phyloP scores from a whole-genome alignment of 345 rosid genomes.

The Acer negundo region DNA sequence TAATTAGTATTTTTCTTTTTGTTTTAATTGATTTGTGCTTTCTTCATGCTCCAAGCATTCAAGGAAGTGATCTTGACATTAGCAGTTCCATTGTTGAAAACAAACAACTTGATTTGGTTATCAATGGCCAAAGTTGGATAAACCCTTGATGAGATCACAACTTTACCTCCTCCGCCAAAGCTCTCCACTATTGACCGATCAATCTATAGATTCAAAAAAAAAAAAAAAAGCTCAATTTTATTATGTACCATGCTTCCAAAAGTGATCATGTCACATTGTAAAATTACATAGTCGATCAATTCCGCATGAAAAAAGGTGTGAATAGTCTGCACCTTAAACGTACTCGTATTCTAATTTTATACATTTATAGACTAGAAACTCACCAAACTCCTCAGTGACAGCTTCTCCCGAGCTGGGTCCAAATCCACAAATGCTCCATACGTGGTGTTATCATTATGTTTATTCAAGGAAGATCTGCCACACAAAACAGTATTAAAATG shows the following conservation, averaged over 20 bases:
- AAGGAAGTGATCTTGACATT: slow-evolving; percentile 41
- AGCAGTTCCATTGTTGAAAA: slow-evolving; percentile 60
- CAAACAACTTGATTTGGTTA: slow-evolving; percentile 44
- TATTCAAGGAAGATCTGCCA: slow-evolving; percentile 33
- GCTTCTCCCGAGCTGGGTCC: slow-evolving; percentile 35
- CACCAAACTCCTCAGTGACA: slow-evolving; percentile 51
- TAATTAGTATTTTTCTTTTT: too few species aligned
- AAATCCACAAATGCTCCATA: slow-evolving; percentile 47
- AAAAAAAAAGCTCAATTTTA: too few species aligned
- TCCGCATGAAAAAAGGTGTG: too few species aligned
- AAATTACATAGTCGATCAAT: too few species aligned
- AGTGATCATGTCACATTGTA: too few species aligned
- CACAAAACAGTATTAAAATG: not conserved
- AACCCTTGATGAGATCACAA: slow-evolving; percentile 70
- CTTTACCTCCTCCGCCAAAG: slow-evolving; percentile 66
- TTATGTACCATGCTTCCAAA: too few species aligned
- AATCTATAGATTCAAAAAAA: slow-evolving; percentile 38
- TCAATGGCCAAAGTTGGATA: slow-evolving; percentile 57
- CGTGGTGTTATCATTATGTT: slow-evolving; percentile 30
- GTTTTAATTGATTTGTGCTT: slow-evolving; percentile 42
- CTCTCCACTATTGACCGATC: slow-evolving; percentile 85
- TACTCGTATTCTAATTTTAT: too few species aligned
- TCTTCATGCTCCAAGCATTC: slow-evolving; percentile 79
- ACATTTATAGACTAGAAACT: slow-evolving; percentile 22
- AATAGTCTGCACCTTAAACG: too few species aligned